Evolutionary conservation across 2,329 filamentous ascomycete species (phyloP).

Genomic region (Fusarium sp.): DNA sequence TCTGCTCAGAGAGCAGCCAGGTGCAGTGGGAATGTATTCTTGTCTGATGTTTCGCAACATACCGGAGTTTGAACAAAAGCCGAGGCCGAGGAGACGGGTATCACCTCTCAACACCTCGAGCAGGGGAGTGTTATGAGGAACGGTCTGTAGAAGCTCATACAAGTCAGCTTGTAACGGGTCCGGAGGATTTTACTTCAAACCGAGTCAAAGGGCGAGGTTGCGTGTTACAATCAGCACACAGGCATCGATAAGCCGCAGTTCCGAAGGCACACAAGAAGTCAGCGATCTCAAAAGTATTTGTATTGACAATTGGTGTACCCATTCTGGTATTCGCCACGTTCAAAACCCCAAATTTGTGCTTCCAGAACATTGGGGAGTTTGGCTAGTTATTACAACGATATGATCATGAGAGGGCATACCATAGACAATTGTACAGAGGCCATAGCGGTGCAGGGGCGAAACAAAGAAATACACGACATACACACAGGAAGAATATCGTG

Average conservation of each 20-base stretch:
- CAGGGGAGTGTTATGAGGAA: neutral
- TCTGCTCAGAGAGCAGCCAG: neutral
- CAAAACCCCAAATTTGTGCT: neutral
- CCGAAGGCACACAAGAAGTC: neutral
- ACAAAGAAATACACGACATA: slow-evolving; percentile 2
- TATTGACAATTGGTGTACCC: neutral
- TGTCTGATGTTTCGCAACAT: slow-evolving; percentile 28
- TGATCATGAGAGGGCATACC: neutral
- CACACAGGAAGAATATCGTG: neutral
- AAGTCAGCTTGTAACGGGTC: neutral
- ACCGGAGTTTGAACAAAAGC: slow-evolving; percentile 29
- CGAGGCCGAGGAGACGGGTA: slow-evolving; percentile 24
- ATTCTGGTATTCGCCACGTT: neutral
- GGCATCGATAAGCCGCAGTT: neutral
- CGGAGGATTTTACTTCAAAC: neutral
- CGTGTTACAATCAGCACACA: slow-evolving; percentile 26
- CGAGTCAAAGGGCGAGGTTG: slow-evolving; percentile 25
- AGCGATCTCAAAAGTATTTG: neutral
- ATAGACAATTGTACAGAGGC: neutral
- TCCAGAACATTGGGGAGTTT: neutral
- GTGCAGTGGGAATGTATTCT: slow-evolving; percentile 3
- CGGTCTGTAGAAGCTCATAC: neutral
- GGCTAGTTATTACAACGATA: neutral
- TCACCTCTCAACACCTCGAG: neutral
- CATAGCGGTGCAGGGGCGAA: neutral